Evolutionary conservation across 2,329 filamentous ascomycete species (phyloP), one percentile per base, ranked within the genome.

Genomic region (Mariannaea elegans): DNA sequence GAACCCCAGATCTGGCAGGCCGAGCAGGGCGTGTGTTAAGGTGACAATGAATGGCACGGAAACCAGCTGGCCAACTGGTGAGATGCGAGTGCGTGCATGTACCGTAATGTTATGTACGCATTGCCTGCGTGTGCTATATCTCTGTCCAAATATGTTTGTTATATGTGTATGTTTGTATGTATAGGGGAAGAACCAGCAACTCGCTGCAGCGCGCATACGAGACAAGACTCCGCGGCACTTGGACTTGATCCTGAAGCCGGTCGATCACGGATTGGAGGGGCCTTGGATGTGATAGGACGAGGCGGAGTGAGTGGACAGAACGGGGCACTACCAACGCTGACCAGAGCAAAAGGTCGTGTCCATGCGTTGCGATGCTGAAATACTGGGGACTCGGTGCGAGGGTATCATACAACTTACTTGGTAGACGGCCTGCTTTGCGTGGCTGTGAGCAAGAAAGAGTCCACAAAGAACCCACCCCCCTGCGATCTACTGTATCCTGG

Each of bases 1-100:
- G 67, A 69, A 69, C 24, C 67, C 64, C 63, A 69, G 67, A 69
- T 69, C 66, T 67, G 55, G 47, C 47, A 49, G 48, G 41, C 56
- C 32, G 56, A 31, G 44, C 24, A 39, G 36, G 36, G 36, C 36
- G 16, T 34, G 32, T 34, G 32, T 13, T 34, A 10, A 34, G 32
- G 32, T 14, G 27, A n/a, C n/a, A n/a, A n/a, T n/a, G n/a, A n/a
- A n/a, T n/a, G n/a, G n/a, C n/a, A n/a, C n/a, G n/a, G n/a, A n/a
- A n/a, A n/a, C n/a, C 5, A 27, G 24, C 24, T 27, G 24, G 24
- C 9, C 24, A 27, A 27, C 24, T 5, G 24, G 24, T 27, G 24
- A 27, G 24, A 27, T 27, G 24, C 6, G 24, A 27, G 24, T 27
- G 24, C 24, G 24, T 27, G 24, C 24, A 27, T 27, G 24, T 27